These are phyloP conservation scores for Aaosphaeria pasadenensis DNA, from an alignment of 2,329 filamentous ascomycete species.

Conservation along the genomic window DNA sequence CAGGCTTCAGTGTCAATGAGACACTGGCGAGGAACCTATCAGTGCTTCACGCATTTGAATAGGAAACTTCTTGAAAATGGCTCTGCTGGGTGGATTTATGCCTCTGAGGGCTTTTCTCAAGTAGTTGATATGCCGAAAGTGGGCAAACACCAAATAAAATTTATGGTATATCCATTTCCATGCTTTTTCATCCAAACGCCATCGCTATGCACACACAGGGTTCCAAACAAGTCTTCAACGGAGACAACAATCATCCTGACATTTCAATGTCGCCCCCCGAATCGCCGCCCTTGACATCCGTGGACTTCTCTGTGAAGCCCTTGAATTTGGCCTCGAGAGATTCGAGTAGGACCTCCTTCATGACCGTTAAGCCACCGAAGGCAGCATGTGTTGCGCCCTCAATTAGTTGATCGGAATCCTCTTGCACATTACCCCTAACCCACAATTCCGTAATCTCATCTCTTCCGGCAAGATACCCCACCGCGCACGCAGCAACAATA, in stretches of 20 bases:
- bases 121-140: too few relatives aligned
- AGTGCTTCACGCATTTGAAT: too few relatives aligned
- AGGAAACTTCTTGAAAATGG: too few relatives aligned
- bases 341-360: constrained; percentile 61
- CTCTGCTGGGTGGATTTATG: too few relatives aligned
- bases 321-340: constrained; percentile 30
- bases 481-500: constrained; percentile 79
- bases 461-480: constrained; percentile 80
- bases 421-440: constrained; percentile 71
- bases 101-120: too few relatives aligned
- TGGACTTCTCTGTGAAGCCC: constrained; percentile 10
- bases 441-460: constrained; percentile 95
- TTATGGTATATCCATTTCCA: too few relatives aligned
- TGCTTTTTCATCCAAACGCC: constrained; percentile 5
- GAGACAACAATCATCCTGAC: constrained; percentile 19
- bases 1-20: too few relatives aligned
- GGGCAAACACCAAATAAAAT: too few relatives aligned
- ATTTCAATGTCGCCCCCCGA: constrained; percentile 27
- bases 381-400: constrained; percentile 65
- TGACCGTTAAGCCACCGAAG: constrained; percentile 55
- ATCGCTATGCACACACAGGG: constrained; percentile 8
- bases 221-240: background rate
- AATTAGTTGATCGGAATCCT: constrained; percentile 52
- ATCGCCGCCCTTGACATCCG: constrained; percentile 20
- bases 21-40: too few relatives aligned